Evolutionary conservation across 2,329 filamentous ascomycete species (phyloP).

Genomic region (Pyrenophora graminea): DNA sequence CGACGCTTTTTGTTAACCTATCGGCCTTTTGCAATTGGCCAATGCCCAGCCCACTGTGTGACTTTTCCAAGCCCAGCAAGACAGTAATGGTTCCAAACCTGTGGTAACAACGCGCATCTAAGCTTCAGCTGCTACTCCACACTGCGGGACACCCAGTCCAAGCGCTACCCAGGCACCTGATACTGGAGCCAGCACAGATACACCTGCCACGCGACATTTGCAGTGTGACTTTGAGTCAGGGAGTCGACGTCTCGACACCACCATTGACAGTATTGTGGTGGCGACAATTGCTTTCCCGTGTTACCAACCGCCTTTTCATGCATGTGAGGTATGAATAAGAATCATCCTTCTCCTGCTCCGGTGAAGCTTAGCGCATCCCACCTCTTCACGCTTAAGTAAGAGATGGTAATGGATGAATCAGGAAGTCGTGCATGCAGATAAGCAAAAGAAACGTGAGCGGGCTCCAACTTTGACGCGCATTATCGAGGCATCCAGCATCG

Average conservation of each 20-base stretch:
- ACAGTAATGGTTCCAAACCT: conserved; percentile 15
- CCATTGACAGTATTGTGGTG: no score
- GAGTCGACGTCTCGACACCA: neutral
- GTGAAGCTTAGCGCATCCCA: neutral
- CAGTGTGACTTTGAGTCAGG: conserved; percentile 3
- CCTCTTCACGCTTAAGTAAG: no score
- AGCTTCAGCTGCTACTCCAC: conserved; percentile 5
- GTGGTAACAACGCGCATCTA: conserved; percentile 23
- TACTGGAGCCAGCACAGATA: conserved; percentile 20
- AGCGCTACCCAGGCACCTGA: conserved; percentile 15
- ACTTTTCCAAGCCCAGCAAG: conserved; percentile 20
- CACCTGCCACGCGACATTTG: conserved; percentile 14
- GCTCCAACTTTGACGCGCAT: no score
- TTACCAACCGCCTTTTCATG: neutral
- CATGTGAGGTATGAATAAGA: conserved; percentile 7
- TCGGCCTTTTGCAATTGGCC: neutral
- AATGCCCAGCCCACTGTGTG: conserved; percentile 21
- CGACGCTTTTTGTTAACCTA: conserved; percentile 16
- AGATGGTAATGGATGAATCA: no score
- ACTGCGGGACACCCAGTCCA: conserved; percentile 5
- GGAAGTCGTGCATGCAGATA: no score
- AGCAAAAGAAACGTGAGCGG: no score
- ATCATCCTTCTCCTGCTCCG: neutral
- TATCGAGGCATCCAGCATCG: no score
- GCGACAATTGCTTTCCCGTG: no score